Evolutionary conservation across 2,329 filamentous ascomycete species (phyloP).

Genomic region (Leptographium wingfieldii): DNA sequence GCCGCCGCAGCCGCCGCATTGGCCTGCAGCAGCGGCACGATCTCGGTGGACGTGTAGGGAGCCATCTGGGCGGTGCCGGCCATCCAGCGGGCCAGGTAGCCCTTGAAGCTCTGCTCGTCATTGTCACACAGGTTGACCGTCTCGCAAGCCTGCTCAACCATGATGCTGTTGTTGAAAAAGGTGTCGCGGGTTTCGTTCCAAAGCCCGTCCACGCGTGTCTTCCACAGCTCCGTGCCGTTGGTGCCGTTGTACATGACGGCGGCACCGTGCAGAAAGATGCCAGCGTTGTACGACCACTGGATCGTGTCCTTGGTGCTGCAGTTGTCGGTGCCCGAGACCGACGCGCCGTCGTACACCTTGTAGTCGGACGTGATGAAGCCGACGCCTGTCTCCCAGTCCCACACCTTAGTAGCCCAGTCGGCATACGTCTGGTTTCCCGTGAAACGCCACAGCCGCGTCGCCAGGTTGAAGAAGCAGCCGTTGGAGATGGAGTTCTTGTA

Average conservation of each 20-base stretch:
- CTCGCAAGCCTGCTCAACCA: constrained; percentile 59
- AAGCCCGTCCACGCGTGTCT: constrained; percentile 45
- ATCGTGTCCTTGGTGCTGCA: constrained; percentile 42
- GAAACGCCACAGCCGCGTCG: constrained; percentile 60
- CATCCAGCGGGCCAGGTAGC: constrained; percentile 58
- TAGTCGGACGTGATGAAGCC: constrained; percentile 44
- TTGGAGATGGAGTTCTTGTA: constrained; percentile 60
- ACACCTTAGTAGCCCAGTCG: constrained; percentile 61
- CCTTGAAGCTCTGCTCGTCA: constrained; percentile 67
- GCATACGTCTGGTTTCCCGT: constrained; percentile 69
- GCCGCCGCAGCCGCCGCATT: constrained; percentile 39
- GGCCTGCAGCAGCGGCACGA: constrained; percentile 38
- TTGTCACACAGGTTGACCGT: constrained; percentile 45
- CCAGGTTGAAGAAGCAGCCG: constrained; percentile 57
- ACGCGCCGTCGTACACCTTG: constrained; percentile 45
- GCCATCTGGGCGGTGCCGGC: constrained; percentile 41
- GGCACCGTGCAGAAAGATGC: constrained; percentile 49
- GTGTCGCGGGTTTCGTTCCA: constrained; percentile 33
- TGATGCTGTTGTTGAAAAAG: constrained; percentile 45
- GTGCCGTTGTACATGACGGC: constrained; percentile 54
- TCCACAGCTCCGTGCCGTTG: constrained; percentile 35
- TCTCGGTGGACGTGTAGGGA: constrained; percentile 34
- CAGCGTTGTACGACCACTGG: constrained; percentile 60
- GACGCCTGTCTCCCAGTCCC: constrained; percentile 46
- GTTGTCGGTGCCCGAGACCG: constrained; percentile 25